Percentiles rank a stretch among this genome's conserved stretches.
Conservation (phyloP, 2,329 filamentous ascomycete species). For the Emergomyces africanus region DNA sequence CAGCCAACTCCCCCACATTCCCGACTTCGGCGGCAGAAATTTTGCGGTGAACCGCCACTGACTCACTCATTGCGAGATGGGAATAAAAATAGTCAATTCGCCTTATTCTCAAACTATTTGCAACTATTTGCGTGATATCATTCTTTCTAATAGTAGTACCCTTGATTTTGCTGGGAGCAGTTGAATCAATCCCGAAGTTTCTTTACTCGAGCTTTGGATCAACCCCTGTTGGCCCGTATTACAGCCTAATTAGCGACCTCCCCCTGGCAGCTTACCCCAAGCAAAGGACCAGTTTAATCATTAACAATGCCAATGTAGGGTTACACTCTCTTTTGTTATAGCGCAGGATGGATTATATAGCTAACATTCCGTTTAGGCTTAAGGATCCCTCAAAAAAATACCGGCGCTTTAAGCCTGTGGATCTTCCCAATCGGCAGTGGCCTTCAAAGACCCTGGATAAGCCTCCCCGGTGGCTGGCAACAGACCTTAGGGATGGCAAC, state of each 20-base stretch:
- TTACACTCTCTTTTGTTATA: neutral
- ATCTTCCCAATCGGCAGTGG: conserved; percentile 53
- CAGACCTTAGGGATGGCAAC: conserved; percentile 83
- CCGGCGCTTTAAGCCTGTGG: conserved; percentile 32
- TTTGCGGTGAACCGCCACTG: neutral
- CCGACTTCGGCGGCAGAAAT: conserved; percentile 3
- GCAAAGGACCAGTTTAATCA: neutral
- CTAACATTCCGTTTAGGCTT: conserved; percentile 23
- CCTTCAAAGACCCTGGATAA: conserved; percentile 70
- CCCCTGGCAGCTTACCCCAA: neutral
- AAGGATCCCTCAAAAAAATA: conserved; percentile 39
- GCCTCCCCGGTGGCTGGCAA: conserved; percentile 80
- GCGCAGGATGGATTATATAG: neutral
- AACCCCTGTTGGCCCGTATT: neutral
- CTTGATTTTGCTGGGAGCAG: neutral
- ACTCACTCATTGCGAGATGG: too few species aligned
- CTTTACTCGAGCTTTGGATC: neutral
- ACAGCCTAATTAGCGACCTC: neutral
- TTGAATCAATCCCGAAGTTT: neutral
- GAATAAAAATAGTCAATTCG: too few species aligned
- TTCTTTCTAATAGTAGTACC: neutral
- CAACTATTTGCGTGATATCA: neutral
- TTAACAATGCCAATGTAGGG: conserved; percentile 13
- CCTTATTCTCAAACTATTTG: too few species aligned
- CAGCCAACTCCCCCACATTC: neutral